Evolutionary conservation across 2,329 filamentous ascomycete genomes (phyloP).

Genomic region (Colletotrichum ledebouriae): DNA sequence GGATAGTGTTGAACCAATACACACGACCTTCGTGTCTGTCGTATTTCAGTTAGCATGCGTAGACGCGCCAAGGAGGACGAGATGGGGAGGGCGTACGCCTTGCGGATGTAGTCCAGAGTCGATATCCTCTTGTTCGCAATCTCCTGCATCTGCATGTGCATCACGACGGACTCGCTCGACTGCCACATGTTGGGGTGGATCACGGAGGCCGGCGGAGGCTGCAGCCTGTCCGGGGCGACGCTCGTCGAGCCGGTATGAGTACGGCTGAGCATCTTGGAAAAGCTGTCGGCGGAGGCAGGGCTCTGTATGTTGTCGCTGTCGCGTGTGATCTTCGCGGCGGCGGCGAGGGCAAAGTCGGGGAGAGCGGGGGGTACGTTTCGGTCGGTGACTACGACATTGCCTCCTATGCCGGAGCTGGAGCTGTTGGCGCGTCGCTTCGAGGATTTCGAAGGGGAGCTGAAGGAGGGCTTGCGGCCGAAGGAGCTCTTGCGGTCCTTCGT

Average conservation of each 20-base stretch:
- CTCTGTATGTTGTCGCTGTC: slow-evolving; percentile 49
- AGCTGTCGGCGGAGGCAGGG: slow-evolving; percentile 52
- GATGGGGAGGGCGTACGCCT: slow-evolving; percentile 74
- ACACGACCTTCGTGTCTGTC: slow-evolving; percentile 89
- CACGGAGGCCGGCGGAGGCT: slow-evolving; percentile 46
- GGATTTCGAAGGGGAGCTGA: slow-evolving; percentile 55
- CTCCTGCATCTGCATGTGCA: slow-evolving; percentile 80
- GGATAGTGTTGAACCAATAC: slow-evolving; percentile 98
- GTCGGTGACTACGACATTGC: slow-evolving; percentile 59
- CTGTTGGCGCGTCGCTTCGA: slow-evolving; percentile 57
- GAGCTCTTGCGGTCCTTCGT: slow-evolving; percentile 65
- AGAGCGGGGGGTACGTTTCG: slow-evolving; percentile 65
- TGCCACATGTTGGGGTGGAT: slow-evolving; percentile 46
- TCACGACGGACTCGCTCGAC: slow-evolving; percentile 61
- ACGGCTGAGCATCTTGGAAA: slow-evolving; percentile 60
- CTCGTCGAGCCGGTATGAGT: slow-evolving; percentile 54
- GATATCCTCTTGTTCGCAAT: slow-evolving; percentile 92
- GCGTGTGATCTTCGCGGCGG: slow-evolving; percentile 59
- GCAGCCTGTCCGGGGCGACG: slow-evolving; percentile 46
- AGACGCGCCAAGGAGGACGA: neutral
- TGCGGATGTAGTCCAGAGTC: slow-evolving; percentile 91
- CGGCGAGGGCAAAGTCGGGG: slow-evolving; percentile 66
- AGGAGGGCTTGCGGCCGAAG: slow-evolving; percentile 67
- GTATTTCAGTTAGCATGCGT: slow-evolving; percentile 21
- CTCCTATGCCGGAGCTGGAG: slow-evolving; percentile 57